Percentiles rank a stretch among this genome's conserved stretches.
These are phyloP conservation scores for Otatea glauca DNA, from an alignment of 176 grass and related monocot genomes.

Conservation along the genomic window DNA sequence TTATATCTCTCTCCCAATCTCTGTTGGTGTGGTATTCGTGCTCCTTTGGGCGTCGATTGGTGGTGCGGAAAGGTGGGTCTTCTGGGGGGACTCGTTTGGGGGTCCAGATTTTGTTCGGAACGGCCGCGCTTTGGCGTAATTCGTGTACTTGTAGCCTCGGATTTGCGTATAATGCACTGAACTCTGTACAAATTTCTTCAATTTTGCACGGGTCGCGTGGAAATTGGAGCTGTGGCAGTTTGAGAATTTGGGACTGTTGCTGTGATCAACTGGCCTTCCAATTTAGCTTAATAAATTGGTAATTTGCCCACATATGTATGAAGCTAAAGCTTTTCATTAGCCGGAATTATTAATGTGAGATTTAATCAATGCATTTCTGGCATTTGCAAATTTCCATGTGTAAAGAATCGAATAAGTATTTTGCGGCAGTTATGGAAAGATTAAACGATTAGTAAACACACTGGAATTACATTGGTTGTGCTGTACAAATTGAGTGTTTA, in stretches of 20 bases:
- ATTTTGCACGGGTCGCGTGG: background rate
- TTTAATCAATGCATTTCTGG: background rate
- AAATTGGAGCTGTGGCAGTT: background rate
- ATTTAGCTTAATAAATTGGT: slow-evolving; percentile 12
- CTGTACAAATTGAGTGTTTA: background rate
- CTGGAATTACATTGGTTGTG: background rate
- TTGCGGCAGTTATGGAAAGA: background rate
- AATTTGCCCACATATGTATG: background rate
- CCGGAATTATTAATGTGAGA: background rate
- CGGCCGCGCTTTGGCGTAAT: background rate
- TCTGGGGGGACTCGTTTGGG: background rate
- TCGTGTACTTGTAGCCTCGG: background rate
- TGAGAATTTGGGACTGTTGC: background rate
- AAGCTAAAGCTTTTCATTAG: background rate
- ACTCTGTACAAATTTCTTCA: background rate
- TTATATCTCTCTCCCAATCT: background rate
- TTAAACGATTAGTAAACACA: background rate
- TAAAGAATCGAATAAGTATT: background rate
- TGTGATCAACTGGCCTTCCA: slow-evolving; percentile 6
- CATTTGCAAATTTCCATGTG: background rate
- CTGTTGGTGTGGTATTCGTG: background rate
- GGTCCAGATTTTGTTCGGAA: background rate
- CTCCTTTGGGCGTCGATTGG: background rate
- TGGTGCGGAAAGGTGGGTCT: background rate
- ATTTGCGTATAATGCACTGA: background rate